phyloP scores from a whole-genome alignment of 768 basidiomycete genomes.

The Lactifluus subvellereus region DNA sequence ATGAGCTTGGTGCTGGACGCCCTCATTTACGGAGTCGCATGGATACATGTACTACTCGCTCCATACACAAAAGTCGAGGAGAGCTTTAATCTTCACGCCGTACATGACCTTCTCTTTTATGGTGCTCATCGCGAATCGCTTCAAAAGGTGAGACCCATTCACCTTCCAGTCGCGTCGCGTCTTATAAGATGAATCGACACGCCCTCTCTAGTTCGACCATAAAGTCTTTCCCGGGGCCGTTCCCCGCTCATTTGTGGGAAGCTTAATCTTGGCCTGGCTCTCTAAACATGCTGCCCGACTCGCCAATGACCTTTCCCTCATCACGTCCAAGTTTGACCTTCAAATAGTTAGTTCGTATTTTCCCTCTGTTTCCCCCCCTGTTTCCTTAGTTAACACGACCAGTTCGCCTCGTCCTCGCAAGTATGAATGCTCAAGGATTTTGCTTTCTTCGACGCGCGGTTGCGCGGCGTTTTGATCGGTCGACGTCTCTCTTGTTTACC shows the following conservation, averaged over 20 bases:
- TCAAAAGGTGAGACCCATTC: slow-evolving; percentile 35
- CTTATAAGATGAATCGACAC: background rate
- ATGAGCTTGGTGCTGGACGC: slow-evolving; percentile 45
- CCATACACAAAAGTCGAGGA: slow-evolving; percentile 98
- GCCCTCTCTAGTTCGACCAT: slow-evolving; percentile 73
- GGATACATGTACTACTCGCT: slow-evolving; percentile 66
- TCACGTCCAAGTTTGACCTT: slow-evolving; percentile 55
- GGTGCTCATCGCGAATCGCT: slow-evolving; percentile 46
- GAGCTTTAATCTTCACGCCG: slow-evolving; percentile 90
- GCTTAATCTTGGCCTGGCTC: slow-evolving; percentile 58
- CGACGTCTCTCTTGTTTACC: slow-evolving; percentile 52
- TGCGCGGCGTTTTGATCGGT: slow-evolving; percentile 54
- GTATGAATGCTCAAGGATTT: slow-evolving; percentile 56
- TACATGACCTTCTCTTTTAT: slow-evolving; percentile 80
- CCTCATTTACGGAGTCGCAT: slow-evolving; percentile 45
- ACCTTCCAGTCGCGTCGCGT: background rate
- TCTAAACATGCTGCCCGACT: slow-evolving; percentile 44
- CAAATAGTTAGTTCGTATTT: slow-evolving; percentile 59
- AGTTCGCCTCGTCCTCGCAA: slow-evolving; percentile 75
- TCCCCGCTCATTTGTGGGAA: slow-evolving; percentile 82
- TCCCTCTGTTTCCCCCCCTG: background rate
- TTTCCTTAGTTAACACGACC: background rate
- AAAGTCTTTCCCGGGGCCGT: slow-evolving; percentile 82
- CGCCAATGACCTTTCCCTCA: slow-evolving; percentile 37
- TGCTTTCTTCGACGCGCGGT: slow-evolving; percentile 59